These are phyloP conservation scores for Picea sitchensis DNA, from an alignment of 75 land plant species.

Conservation along the genomic window DNA sequence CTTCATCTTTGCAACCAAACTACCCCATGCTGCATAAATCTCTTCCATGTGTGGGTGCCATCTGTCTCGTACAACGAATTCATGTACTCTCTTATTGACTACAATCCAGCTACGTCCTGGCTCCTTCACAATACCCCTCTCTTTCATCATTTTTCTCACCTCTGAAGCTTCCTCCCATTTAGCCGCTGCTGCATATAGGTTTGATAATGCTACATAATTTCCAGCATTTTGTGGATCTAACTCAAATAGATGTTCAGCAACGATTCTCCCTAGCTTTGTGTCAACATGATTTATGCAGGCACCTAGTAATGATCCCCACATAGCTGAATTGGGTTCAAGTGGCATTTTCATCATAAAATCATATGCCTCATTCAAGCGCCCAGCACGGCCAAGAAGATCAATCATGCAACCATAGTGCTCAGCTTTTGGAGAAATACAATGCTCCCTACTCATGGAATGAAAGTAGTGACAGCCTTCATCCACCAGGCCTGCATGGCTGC, in stretches of 20 bases:
- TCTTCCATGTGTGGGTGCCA: not conserved
- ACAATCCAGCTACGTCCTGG: constrained; percentile 24
- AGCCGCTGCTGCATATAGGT: constrained; percentile 28
- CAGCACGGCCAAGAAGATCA: constrained; percentile 38
- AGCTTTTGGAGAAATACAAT: constrained; percentile 13
- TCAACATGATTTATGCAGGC: constrained; percentile 32
- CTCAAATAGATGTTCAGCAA: constrained; percentile 28
- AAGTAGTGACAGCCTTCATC: constrained; percentile 29
- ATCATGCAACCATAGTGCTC: constrained; percentile 43
- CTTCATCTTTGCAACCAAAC: not conserved
- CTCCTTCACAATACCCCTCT: constrained; percentile 20
- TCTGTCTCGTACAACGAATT: constrained; percentile 9
- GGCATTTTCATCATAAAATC: constrained; percentile 12
- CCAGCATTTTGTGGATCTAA: constrained; percentile 30
- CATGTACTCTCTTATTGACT: constrained; percentile 4
- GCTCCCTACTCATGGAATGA: constrained; percentile 21
- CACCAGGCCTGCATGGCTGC: constrained; percentile 44
- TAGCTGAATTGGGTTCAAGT: constrained; percentile 3
- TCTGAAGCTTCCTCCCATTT: constrained; percentile 28
- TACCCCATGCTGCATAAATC: not conserved
- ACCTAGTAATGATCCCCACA: constrained; percentile 39
- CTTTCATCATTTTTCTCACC: constrained; percentile 16
- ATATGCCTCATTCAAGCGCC: constrained; percentile 27
- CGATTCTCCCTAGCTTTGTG: constrained; percentile 18
- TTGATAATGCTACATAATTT: constrained; percentile 26